Percentiles rank a stretch among this genome's conserved stretches.
These are phyloP conservation scores for Oenanthe sinensis DNA, from an alignment of 129 eudicot species.

Conservation along the genomic window DNA sequence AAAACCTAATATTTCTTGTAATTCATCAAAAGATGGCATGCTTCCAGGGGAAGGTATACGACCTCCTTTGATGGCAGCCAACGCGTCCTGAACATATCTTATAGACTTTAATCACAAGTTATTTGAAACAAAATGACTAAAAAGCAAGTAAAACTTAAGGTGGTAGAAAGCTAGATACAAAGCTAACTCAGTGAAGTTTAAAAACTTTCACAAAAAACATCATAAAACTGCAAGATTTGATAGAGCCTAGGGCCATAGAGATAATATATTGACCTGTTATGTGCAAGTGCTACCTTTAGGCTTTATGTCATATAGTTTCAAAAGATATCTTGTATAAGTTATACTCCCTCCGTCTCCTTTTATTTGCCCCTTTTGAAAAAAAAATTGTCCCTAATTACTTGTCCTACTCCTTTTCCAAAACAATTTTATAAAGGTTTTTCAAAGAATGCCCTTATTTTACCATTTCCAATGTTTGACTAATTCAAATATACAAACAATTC, in stretches of 20 bases:
- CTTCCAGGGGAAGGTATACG: slow-evolving; percentile 88
- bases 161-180: neutral
- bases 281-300: slow-evolving; percentile 1
- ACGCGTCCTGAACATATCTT: slow-evolving; percentile 57
- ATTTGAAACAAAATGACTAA: neutral
- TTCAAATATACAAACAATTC: too few species aligned
- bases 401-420: too few species aligned
- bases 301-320: neutral
- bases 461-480: too few species aligned
- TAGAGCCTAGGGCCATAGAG: neutral
- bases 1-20: slow-evolving; percentile 78
- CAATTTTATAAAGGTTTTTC: too few species aligned
- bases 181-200: neutral
- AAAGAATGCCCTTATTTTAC: too few species aligned
- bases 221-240: neutral
- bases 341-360: too few species aligned
- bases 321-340: neutral
- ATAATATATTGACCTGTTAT: neutral
- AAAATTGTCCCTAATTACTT: too few species aligned
- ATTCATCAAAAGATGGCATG: slow-evolving; percentile 94
- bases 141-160: neutral
- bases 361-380: too few species aligned
- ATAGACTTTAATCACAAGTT: slow-evolving; percentile 12
- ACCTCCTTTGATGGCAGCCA: slow-evolving; percentile 73
- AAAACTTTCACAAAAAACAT: neutral